These are phyloP conservation scores for Periglandula ipomoeae DNA, from an alignment of 2,329 filamentous ascomycete genomes.

Conservation along the genomic window DNA sequence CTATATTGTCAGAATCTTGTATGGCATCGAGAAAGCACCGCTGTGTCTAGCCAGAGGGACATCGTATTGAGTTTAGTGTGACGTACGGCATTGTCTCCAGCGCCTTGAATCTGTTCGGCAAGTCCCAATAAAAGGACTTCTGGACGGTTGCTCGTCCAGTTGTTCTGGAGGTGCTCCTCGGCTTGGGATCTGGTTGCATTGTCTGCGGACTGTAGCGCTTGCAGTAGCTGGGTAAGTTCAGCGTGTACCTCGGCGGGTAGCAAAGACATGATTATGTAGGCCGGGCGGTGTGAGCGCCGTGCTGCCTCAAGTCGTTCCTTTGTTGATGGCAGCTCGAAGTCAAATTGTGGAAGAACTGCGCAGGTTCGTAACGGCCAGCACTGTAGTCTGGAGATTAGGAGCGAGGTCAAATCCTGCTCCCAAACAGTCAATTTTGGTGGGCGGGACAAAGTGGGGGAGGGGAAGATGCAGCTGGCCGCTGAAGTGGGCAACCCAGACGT, in stretches of 20 bases:
- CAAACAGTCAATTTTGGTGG: conserved; percentile 13
- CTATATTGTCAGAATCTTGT: conserved; percentile 26
- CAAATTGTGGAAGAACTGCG: background rate
- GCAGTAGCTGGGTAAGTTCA: conserved; percentile 77
- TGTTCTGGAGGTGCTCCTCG: conserved; percentile 82
- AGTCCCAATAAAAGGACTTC: conserved; percentile 89
- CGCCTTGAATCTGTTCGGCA: conserved; percentile 78
- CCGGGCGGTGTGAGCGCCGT: conserved; percentile 14
- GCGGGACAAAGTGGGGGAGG: conserved; percentile 17
- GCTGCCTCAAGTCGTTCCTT: conserved; percentile 11
- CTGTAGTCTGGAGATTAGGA: conserved; percentile 2
- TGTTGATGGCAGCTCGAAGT: conserved; percentile 4
- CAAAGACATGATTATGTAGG: conserved; percentile 55
- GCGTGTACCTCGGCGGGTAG: conserved; percentile 75
- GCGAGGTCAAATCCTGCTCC: conserved; percentile 8
- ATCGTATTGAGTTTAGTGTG: background rate
- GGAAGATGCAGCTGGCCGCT: conserved; percentile 8
- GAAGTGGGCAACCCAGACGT: background rate
- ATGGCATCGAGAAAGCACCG: too few species aligned
- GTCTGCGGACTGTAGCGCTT: conserved; percentile 81
- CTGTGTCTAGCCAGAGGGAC: too few species aligned
- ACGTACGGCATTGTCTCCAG: conserved; percentile 61
- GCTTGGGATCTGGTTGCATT: conserved; percentile 78
- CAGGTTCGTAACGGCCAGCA: background rate
- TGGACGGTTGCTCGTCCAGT: conserved; percentile 75